Conservation (phyloP, 768 basidiomycete species). For the Candolleomyces eurysporus region DNA sequence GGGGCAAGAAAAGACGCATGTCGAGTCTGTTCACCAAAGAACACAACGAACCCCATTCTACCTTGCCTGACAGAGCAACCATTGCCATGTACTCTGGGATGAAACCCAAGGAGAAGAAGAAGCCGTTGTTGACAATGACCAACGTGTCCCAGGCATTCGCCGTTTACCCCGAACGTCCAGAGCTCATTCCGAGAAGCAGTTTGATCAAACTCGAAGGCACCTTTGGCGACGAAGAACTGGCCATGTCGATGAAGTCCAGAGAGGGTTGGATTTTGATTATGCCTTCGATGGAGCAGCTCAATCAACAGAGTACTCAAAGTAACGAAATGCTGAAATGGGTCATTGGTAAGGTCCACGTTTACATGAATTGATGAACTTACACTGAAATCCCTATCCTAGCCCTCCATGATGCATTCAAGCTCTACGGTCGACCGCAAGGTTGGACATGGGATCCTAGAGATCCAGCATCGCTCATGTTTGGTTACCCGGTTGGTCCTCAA, state of each 20-base stretch:
- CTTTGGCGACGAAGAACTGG: constrained; percentile 76
- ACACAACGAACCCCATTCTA: constrained; percentile 22
- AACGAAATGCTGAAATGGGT: constrained; percentile 91
- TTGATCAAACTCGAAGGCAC: constrained; percentile 90
- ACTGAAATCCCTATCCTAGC: constrained; percentile 38
- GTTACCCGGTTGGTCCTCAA: constrained; percentile 82
- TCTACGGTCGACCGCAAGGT: constrained; percentile 83
- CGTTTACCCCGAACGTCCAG: constrained; percentile 94
- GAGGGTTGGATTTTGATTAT: constrained; percentile 90
- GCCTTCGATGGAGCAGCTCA: constrained; percentile 74
- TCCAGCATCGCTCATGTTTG: constrained; percentile 84
- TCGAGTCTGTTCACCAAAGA: constrained; percentile 65
- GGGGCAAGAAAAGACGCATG: constrained; percentile 53
- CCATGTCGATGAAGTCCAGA: constrained; percentile 57
- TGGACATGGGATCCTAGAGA: constrained; percentile 93
- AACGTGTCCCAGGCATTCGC: constrained; percentile 84
- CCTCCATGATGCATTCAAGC: constrained; percentile 80
- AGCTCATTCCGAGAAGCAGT: constrained; percentile 84
- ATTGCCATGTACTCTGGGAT: constrained; percentile 61
- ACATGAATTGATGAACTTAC: not conserved
- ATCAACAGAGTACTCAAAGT: constrained; percentile 43
- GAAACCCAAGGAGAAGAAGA: constrained; percentile 75
- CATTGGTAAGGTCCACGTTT: constrained; percentile 54
- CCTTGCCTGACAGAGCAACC: constrained; percentile 29
- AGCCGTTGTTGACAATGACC: constrained; percentile 64